phyloP scores from a whole-genome alignment of 768 basidiomycete species.

The Collybia nuda region DNA sequence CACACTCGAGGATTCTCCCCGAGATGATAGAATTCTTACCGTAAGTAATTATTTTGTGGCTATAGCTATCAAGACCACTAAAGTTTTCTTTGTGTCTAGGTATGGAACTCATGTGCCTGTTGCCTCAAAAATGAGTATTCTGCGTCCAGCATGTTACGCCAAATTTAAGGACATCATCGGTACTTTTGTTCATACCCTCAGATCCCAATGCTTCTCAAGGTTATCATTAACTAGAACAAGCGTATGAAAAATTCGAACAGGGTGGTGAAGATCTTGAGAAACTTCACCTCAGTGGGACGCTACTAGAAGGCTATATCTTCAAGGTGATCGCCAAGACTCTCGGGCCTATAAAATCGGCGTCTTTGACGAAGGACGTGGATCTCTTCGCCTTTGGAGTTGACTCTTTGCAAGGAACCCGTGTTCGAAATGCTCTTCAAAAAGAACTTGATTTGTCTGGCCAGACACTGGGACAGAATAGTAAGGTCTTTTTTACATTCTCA shows the following conservation, averaged over 20 bases:
- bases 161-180: conserved; percentile 48
- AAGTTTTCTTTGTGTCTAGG: conserved; percentile 1
- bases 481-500: not conserved
- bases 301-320: conserved; percentile 34
- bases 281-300: conserved; percentile 19
- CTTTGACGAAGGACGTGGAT: conserved; percentile 34
- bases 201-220: no score
- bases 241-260: conserved; percentile 42
- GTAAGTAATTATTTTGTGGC: conserved; percentile 12
- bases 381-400: conserved; percentile 51
- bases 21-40: conserved; percentile 54
- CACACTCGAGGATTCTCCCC: conserved; percentile 48
- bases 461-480: conserved; percentile 34
- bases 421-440: conserved; percentile 47
- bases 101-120: conserved; percentile 45
- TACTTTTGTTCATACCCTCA: not conserved
- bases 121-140: conserved; percentile 51
- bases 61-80: not conserved
- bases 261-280: conserved; percentile 26
- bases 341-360: conserved; percentile 25
- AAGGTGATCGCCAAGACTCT: conserved; percentile 32
- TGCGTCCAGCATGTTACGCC: conserved; percentile 49
- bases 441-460: conserved; percentile 28
- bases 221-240: conserved; percentile 15
- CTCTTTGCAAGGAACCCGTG: conserved; percentile 49